Conservation (phyloP, 2,329 filamentous ascomycete genomes). For the Aschersonia sp. region DNA sequence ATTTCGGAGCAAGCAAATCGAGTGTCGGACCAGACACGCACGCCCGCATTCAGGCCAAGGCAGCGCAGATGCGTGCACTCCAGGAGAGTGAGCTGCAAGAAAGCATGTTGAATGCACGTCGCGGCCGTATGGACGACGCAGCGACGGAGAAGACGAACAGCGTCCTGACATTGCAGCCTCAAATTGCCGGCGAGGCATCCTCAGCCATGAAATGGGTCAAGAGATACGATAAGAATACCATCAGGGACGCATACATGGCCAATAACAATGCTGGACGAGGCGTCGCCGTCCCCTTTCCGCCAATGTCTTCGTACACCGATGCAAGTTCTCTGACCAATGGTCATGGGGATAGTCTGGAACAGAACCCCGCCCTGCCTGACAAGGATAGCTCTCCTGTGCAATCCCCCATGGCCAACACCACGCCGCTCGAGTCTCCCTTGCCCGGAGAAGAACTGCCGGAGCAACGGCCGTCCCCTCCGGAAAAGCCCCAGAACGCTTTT, state of each 20-base stretch:
- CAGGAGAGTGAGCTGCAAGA: constrained; percentile 43
- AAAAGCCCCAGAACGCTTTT: neutral
- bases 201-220: constrained; percentile 94
- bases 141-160: constrained; percentile 71
- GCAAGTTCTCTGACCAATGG: constrained; percentile 7
- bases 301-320: constrained; percentile 18
- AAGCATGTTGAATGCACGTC: constrained; percentile 26
- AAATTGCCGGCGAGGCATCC: constrained; percentile 73
- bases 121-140: constrained; percentile 40
- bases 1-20: constrained; percentile 50
- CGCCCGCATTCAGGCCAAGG: constrained; percentile 82
- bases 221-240: constrained; percentile 81
- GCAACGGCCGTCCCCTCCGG: neutral
- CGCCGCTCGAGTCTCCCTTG: neutral
- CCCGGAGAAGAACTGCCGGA: neutral
- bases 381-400: constrained; percentile 14
- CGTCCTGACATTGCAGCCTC: constrained; percentile 73
- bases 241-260: constrained; percentile 73
- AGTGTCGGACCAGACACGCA: constrained; percentile 86
- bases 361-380: constrained; percentile 23
- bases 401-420: constrained; percentile 1
- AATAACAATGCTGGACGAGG: constrained; percentile 61
- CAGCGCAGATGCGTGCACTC: constrained; percentile 63
- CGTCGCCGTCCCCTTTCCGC: constrained; percentile 16
- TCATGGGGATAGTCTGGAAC: neutral